Conservation (phyloP, 192 early-diverging fungal genomes). For the Funneliformis mosseae region DNA sequence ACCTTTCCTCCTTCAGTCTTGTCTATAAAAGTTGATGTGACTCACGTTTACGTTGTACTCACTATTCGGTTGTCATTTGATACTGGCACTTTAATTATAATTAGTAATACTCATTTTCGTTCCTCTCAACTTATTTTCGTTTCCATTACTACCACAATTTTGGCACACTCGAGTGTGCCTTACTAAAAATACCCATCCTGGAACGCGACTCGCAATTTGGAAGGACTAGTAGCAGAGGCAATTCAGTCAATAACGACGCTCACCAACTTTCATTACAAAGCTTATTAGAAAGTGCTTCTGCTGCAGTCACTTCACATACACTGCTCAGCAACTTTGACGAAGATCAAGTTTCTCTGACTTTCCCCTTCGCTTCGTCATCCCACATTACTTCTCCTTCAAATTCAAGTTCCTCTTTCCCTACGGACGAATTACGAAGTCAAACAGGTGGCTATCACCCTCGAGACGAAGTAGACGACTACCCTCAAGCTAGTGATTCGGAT, state of each 20-base stretch:
- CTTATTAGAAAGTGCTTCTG: constrained; percentile 27
- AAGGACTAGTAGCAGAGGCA: constrained; percentile 35
- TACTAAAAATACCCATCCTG: constrained; percentile 32
- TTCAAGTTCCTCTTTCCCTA: constrained; percentile 24
- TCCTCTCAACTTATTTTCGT: neutral
- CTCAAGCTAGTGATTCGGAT: constrained; percentile 29
- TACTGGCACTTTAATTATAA: neutral
- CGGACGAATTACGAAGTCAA: constrained; percentile 25
- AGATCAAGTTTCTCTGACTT: constrained; percentile 23
- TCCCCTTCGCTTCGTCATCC: neutral
- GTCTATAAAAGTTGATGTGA: neutral
- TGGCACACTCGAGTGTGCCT: constrained; percentile 33
- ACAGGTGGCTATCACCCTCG: constrained; percentile 24
- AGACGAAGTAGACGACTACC: constrained; percentile 29
- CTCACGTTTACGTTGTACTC: neutral
- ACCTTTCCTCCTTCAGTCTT: neutral
- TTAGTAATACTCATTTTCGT: neutral
- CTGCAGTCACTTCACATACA: constrained; percentile 21
- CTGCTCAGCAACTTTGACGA: constrained; percentile 19
- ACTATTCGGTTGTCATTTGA: neutral
- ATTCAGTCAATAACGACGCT: constrained; percentile 28
- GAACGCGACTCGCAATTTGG: constrained; percentile 38
- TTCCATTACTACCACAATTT: neutral
- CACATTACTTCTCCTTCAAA: constrained; percentile 28
- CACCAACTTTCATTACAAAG: constrained; percentile 13